phyloP scores from a whole-genome alignment of 2,329 filamentous ascomycete species.

The Alternaria panax region DNA sequence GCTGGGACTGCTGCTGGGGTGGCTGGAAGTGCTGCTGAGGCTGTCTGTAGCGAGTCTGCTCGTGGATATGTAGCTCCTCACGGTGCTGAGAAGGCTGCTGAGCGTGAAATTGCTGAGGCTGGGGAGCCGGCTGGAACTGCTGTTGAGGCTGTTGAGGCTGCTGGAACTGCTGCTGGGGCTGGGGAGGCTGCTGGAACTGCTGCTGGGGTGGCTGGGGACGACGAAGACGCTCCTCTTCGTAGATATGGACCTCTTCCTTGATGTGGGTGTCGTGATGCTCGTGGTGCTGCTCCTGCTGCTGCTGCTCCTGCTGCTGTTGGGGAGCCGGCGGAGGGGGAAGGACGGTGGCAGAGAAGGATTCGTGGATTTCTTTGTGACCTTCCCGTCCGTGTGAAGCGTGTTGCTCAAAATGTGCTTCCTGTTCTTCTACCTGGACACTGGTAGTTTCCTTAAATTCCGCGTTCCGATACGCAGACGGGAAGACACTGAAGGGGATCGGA shows the following conservation, averaged over 20 bases:
- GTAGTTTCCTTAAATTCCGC: slow-evolving; percentile 62
- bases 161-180: slow-evolving; percentile 51
- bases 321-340: slow-evolving; percentile 20
- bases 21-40: slow-evolving; percentile 6
- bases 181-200: slow-evolving; percentile 6
- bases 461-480: slow-evolving; percentile 95
- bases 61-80: slow-evolving; percentile 27
- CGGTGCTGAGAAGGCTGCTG: slow-evolving; percentile 27
- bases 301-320: not conserved
- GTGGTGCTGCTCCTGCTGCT: not conserved
- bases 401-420: slow-evolving; percentile 80
- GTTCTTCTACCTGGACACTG: slow-evolving; percentile 86
- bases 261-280: slow-evolving; percentile 64
- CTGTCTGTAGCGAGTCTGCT: slow-evolving; percentile 13
- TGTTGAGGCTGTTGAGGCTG: slow-evolving; percentile 14
- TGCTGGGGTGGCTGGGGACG: slow-evolving; percentile 64
- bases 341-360: slow-evolving; percentile 59
- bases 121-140: slow-evolving; percentile 6
- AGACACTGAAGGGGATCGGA: slow-evolving; percentile 98
- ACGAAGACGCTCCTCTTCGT: slow-evolving; percentile 77
- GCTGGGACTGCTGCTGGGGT: slow-evolving; percentile 5
- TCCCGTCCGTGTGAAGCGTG: slow-evolving; percentile 88
- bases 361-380: slow-evolving; percentile 85
- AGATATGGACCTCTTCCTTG: slow-evolving; percentile 88
- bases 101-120: slow-evolving; percentile 6